Percentiles rank a stretch among this genome's conserved stretches.
Evolutionary conservation across 2,329 filamentous ascomycete genomes (phyloP).

Genomic region (Diplodia scrobiculata): DNA sequence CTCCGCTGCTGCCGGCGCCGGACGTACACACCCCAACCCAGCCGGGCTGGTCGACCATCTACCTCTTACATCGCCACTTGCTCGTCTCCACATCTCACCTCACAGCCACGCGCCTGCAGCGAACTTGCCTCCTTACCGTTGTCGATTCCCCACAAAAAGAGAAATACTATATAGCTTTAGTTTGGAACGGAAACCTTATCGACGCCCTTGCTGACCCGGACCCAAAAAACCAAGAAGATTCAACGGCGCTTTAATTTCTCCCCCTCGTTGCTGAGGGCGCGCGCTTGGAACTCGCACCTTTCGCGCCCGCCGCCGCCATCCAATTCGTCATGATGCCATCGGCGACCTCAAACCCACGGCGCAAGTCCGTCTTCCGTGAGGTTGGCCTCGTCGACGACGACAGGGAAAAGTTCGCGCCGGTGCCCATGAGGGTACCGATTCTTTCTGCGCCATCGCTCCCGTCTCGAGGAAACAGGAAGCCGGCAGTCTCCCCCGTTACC

Average conservation of each 20-base stretch:
- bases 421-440: constrained; percentile 10
- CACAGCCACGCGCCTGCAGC: not conserved
- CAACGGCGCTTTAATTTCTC: not conserved
- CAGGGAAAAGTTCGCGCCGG: constrained; percentile 3
- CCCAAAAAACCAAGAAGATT: not conserved
- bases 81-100: not conserved
- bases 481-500: not conserved
- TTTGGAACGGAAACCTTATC: not conserved
- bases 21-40: not conserved
- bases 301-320: not conserved
- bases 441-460: not conserved
- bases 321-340: constrained; percentile 15
- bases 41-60: constrained; percentile 11
- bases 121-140: not conserved
- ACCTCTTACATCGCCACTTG: constrained; percentile 1
- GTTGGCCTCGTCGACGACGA: constrained; percentile 25
- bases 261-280: not conserved
- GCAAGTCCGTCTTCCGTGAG: constrained; percentile 27
- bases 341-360: constrained; percentile 23
- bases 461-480: not conserved
- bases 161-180: not conserved
- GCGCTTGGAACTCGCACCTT: not conserved
- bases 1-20: not conserved
- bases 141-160: not conserved
- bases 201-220: not conserved